Evolutionary conservation across 1,284 basidiomycete genomes (phyloP).

Genomic region (Ganoderma meredithae): DNA sequence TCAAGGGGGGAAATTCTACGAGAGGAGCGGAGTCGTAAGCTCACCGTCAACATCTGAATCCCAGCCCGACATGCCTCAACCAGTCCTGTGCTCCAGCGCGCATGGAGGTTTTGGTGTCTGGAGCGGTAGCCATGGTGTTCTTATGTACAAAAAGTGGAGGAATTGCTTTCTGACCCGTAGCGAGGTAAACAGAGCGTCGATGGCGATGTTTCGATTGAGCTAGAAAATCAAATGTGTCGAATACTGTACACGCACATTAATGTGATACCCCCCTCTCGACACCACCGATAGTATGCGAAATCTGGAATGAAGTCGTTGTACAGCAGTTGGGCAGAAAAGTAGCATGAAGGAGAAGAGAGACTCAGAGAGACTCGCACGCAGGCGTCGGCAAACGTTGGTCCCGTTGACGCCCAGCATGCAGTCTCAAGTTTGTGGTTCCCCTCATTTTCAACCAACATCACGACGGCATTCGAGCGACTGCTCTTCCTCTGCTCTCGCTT

Average conservation of each 20-base stretch:
- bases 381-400: background rate
- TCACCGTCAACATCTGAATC: too few relatives aligned
- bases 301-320: background rate
- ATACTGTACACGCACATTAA: background rate
- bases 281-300: background rate
- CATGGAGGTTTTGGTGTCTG: background rate
- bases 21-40: background rate
- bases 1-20: conserved; percentile 35
- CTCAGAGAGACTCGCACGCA: background rate
- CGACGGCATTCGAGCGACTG: too few relatives aligned
- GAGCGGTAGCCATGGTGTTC: background rate
- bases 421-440: too few relatives aligned
- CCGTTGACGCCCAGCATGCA: too few relatives aligned
- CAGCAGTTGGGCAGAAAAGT: background rate
- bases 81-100: conserved; percentile 4
- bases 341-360: background rate
- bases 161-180: background rate
- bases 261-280: background rate
- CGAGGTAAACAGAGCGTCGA: too few relatives aligned
- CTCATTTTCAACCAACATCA: too few relatives aligned
- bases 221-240: background rate
- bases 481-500: too few relatives aligned
- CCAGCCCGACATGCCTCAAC: conserved; percentile 19
- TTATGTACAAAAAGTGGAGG: background rate
- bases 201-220: too few relatives aligned